Conservation (phyloP, 805 yeast genomes). For the Kluyveromyces siamensis region DNA sequence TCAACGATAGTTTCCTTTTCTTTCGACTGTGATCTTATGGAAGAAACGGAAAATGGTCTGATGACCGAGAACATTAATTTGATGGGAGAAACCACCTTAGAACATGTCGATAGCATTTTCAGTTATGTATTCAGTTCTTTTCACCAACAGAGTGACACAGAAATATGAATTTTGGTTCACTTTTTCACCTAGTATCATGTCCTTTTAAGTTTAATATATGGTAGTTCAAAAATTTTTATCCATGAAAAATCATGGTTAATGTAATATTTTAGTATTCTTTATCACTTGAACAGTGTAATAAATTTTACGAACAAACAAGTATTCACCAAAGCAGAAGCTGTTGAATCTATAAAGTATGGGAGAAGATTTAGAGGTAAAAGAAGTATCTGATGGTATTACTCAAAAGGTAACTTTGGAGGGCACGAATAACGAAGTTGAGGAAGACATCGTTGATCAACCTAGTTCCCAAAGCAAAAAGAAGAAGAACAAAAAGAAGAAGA, state of each 20-base stretch:
- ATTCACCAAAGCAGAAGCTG: neutral
- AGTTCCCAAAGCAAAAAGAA: constrained; percentile 34
- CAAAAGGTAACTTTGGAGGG: neutral
- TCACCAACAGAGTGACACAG: too few species aligned
- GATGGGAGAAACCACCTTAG: neutral
- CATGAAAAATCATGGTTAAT: neutral
- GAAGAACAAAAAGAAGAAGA: constrained; percentile 55
- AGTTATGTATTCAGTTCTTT: too few species aligned
- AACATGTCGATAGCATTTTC: neutral
- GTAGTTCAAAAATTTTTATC: neutral
- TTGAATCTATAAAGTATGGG: neutral
- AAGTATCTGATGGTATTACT: neutral
- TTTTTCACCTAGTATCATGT: too few species aligned
- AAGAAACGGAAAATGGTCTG: neutral
- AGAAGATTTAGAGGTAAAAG: neutral
- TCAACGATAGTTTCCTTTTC: neutral
- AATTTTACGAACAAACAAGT: neutral
- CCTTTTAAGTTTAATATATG: too few species aligned
- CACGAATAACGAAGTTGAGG: neutral
- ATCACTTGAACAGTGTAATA: too few species aligned
- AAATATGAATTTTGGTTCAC: too few species aligned
- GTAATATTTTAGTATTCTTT: too few species aligned
- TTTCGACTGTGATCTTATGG: neutral
- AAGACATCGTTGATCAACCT: constrained; percentile 3
- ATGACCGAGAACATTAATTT: neutral